Base-by-base conservation (phyloP, 2,329 filamentous ascomycete species). In the Fusarium equiseti region DNA sequence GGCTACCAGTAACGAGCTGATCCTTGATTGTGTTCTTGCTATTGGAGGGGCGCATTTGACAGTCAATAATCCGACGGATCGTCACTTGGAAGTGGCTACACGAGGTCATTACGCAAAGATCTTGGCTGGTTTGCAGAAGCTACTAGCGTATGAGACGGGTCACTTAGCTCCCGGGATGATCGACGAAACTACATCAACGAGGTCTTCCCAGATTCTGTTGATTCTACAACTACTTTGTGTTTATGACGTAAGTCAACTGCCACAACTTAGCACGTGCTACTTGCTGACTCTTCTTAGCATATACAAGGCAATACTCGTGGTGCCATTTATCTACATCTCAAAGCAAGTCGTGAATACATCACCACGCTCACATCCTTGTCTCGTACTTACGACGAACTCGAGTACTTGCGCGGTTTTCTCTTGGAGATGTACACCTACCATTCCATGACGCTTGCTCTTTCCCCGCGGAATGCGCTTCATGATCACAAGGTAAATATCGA, bases 21-120 rank as follows among this genome's bases (percentile, higher is more conserved):
- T 64, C 3, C 40, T 64, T 5, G 38, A 64, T n/a, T 64, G 62
- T 5, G 12, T 64, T 11, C 62, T 64, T 3, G 59, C 62, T 8
- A 64, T 64, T 45, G 59, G 50, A 2, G 62, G 62, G 18, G 62
- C 59, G 3, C 62, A 64, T 29, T 2, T 64, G 3, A 45, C 31
- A 0, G 24, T 64, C 1, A 64, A 64, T n/a, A 6, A 40, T 3
- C 26, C 38, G 2, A n/a, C 2, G 31, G 59, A 29, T 20, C 44
- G 59, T 9, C 38, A 24, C 2, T 40, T 64, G 2, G 62, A 64
- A 7, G 62, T 64, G 8, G 51, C n/a, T 2, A 50, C 62, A 6
- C 31, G 62, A 12, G 44, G 62, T 1, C 62, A 64, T 18, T 64
- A 58, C 12, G 59, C 62, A 1, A 49, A 31, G 2, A 12, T 64